Base-by-base conservation (phyloP, 257 asterid species). In the Capsicum baccatum region DNA sequence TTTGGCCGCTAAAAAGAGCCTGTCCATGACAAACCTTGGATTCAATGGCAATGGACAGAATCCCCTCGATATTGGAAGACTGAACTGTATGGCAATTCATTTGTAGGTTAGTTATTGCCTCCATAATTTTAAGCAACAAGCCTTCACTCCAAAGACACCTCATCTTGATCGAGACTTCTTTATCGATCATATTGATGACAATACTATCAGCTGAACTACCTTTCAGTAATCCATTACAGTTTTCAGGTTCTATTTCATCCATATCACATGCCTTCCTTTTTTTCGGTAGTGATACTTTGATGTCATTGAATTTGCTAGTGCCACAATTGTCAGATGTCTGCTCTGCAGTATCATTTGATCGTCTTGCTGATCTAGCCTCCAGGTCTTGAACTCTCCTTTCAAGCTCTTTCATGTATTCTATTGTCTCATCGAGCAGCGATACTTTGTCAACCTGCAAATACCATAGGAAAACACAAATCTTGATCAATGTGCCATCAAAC, bases 381-480 rank as follows among this genome's bases (percentile, higher is more conserved):
- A 94, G 92, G 87, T 90, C 96, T 80, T 89, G 89, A 3, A 95
- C 88, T 85, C 92, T 93, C 63, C 92, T 92, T 88, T 94, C 95
- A 0, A 97, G 98, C 81, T 91, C 92, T 78, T 92, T 90, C 88
- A 97, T 79, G 89, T 94, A 90, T 84, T 92, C 94, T 79, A 97
- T 95, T 3, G 99, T 93, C 39, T 90, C 93, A 87, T 95, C 97
- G 6, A 97, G 98, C 55, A 97, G 56, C 1, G 98, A 89, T 67
- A 95, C 89, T 90, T 97, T 97, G 92, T 97, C 99, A 64, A 85
- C 97, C 99, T 97, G 93, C 87, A 89, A 81, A 35, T 39, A 50
- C 55, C 52, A 84, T 86, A 8, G 17, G 52, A 68, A 48, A 37
- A 79, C 37, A 7, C 54, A 54, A 47, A 70, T 57, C 78, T 59